A percentile compares a stretch with the other conserved stretches of the same genome.
Evolutionary conservation across 305 asterid species (phyloP).

Genomic region (Rubia balearica): DNA sequence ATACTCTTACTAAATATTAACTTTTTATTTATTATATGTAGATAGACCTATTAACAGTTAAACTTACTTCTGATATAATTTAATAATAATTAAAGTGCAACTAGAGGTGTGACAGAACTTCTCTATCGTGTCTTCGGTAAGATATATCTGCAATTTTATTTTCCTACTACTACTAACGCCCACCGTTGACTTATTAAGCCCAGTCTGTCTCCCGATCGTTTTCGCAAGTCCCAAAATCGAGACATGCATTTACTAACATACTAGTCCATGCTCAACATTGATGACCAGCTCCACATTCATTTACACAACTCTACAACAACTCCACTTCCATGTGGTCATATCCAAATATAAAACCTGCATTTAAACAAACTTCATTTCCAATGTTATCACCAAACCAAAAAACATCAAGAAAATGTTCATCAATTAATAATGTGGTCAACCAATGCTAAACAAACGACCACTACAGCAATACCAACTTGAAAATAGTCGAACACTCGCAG

Average conservation of each 20-base stretch:
- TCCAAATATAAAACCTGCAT: conserved; percentile 3
- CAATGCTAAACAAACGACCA: neutral
- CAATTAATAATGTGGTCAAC: neutral
- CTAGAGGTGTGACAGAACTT: too few relatives aligned
- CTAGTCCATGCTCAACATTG: conserved; percentile 4
- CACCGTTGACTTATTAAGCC: conserved; percentile 39
- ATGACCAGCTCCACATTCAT: neutral
- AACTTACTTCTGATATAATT: too few relatives aligned
- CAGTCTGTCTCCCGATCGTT: neutral
- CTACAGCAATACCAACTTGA: neutral
- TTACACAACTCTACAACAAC: conserved; percentile 1
- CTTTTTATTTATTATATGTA: too few relatives aligned
- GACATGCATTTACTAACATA: conserved; percentile 8
- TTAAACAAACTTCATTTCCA: neutral
- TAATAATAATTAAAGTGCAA: too few relatives aligned
- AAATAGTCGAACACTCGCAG: too few relatives aligned
- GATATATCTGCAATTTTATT: neutral
- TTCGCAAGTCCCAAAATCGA: neutral
- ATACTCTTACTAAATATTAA: too few relatives aligned
- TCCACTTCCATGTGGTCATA: conserved; percentile 3
- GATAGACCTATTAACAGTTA: too few relatives aligned
- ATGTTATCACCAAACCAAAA: neutral
- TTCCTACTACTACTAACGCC: neutral
- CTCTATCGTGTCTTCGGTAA: too few relatives aligned
- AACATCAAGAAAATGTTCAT: neutral